phyloP scores from a whole-genome alignment of 2,329 filamentous ascomycete genomes.

The Sodiomyces alkalinus region DNA sequence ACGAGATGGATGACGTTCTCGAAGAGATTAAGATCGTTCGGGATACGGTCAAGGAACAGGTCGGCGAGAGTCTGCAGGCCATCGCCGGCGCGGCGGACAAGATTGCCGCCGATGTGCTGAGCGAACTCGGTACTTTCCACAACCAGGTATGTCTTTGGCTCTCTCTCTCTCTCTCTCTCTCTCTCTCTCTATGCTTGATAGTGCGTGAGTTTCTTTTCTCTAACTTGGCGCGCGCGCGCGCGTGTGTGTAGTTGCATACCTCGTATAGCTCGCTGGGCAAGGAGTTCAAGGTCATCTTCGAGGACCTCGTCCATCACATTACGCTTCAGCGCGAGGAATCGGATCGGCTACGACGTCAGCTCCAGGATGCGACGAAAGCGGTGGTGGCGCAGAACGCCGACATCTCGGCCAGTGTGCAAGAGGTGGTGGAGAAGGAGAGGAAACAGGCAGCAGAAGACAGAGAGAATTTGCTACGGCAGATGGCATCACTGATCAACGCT shows the following conservation, averaged over 20 bases:
- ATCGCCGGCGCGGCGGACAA: slow-evolving; percentile 73
- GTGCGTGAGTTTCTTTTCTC: no score
- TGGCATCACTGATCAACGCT: slow-evolving; percentile 59
- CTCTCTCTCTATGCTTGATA: not conserved
- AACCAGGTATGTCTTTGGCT: slow-evolving; percentile 31
- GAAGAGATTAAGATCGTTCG: slow-evolving; percentile 85
- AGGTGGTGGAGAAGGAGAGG: slow-evolving; percentile 62
- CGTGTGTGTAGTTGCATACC: slow-evolving; percentile 63
- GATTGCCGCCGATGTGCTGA: slow-evolving; percentile 79
- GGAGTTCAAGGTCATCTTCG: slow-evolving; percentile 77
- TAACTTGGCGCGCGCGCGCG: no score
- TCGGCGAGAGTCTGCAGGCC: slow-evolving; percentile 71
- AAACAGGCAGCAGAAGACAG: slow-evolving; percentile 58
- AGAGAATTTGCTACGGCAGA: slow-evolving; percentile 57
- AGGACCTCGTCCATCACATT: slow-evolving; percentile 62
- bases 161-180: not conserved
- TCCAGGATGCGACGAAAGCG: slow-evolving; percentile 53
- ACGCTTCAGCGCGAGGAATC: slow-evolving; percentile 64
- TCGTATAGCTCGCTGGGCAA: slow-evolving; percentile 74
- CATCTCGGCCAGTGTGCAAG: slow-evolving; percentile 51
- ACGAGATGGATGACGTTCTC: slow-evolving; percentile 80
- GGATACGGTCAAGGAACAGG: slow-evolving; percentile 72
- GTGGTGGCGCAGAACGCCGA: slow-evolving; percentile 53
- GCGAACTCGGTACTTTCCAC: slow-evolving; percentile 74
- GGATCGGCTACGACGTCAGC: slow-evolving; percentile 53